phyloP scores from a whole-genome alignment of 331 rosid genomes.

The Arachis monticola region DNA sequence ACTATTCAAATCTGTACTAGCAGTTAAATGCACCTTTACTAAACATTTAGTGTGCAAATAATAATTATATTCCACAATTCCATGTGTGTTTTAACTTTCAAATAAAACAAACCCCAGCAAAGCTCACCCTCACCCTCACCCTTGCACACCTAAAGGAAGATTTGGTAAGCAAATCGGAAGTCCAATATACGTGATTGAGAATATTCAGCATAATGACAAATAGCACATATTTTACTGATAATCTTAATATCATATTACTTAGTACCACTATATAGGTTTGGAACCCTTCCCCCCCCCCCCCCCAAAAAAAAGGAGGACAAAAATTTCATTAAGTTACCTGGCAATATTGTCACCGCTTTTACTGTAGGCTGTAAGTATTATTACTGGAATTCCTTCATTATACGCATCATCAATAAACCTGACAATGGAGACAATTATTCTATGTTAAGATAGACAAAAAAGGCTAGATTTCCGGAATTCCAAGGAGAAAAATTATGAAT shows the following conservation, averaged over 20 bases:
- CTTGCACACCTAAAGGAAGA: neutral
- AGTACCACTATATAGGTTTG: slow-evolving; percentile 28
- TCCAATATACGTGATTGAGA: slow-evolving; percentile 13
- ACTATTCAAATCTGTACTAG: slow-evolving; percentile 16
- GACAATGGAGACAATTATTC: slow-evolving; percentile 41
- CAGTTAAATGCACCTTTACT: slow-evolving; percentile 25
- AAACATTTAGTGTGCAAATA: slow-evolving; percentile 17
- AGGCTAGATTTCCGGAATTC: slow-evolving; percentile 20
- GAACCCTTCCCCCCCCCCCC: neutral
- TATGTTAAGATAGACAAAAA: slow-evolving; percentile 33
- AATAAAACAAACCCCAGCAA: slow-evolving; percentile 15
- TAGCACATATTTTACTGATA: neutral
- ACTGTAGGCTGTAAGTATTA: slow-evolving; percentile 74
- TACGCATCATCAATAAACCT: slow-evolving; percentile 87
- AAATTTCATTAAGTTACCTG: slow-evolving; percentile 50
- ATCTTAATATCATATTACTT: slow-evolving; percentile 19
- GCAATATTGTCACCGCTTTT: slow-evolving; percentile 67
- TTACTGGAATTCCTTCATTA: slow-evolving; percentile 69
- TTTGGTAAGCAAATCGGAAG: slow-evolving; percentile 6
- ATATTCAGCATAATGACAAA: slow-evolving; percentile 6
- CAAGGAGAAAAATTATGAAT: slow-evolving; percentile 27
- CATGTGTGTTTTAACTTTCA: slow-evolving; percentile 19
- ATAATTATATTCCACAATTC: neutral
- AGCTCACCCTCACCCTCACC: neutral
- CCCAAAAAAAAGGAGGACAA: neutral